Evolutionary conservation across 2,329 filamentous ascomycete species (phyloP).

Genomic region (Colletotrichum sp.): DNA sequence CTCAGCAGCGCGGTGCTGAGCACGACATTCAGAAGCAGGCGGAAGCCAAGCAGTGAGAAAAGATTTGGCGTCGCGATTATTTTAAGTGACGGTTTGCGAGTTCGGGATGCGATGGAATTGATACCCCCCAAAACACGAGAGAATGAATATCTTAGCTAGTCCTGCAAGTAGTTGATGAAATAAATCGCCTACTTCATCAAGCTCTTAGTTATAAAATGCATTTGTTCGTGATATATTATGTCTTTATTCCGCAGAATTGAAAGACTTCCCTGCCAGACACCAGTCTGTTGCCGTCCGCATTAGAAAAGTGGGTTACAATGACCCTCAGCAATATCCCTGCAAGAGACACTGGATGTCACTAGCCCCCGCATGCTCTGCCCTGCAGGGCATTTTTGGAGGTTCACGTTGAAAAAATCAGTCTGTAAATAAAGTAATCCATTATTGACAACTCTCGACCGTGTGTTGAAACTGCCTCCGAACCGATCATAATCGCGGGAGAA

Average conservation of each 20-base stretch:
- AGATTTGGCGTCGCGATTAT: not conserved
- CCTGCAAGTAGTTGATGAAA: not conserved
- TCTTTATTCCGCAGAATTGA: not conserved
- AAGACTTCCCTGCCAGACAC: not conserved
- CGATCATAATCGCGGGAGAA: not conserved
- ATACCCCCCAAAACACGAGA: slow-evolving; percentile 10
- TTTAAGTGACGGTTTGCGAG: not conserved
- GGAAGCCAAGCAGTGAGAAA: slow-evolving; percentile 41
- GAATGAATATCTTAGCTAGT: not conserved
- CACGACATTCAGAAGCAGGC: slow-evolving; percentile 78
- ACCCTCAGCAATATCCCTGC: not conserved
- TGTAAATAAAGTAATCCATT: not conserved
- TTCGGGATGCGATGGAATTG: slow-evolving; percentile 6
- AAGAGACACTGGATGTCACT: too few relatives aligned
- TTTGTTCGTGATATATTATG: not conserved
- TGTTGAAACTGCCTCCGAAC: not conserved
- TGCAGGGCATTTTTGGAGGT: not conserved
- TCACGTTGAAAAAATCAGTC: not conserved
- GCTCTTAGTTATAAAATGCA: not conserved
- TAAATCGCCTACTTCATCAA: not conserved
- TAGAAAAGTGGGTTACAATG: not conserved
- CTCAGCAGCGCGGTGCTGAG: slow-evolving; percentile 82
- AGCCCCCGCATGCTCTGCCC: not conserved
- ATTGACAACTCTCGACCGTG: not conserved
- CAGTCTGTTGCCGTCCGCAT: not conserved